A percentile compares a stretch with the other conserved stretches of the same genome.
phyloP scores from a whole-genome alignment of 306 rosid genomes.

The Quercus dentata region DNA sequence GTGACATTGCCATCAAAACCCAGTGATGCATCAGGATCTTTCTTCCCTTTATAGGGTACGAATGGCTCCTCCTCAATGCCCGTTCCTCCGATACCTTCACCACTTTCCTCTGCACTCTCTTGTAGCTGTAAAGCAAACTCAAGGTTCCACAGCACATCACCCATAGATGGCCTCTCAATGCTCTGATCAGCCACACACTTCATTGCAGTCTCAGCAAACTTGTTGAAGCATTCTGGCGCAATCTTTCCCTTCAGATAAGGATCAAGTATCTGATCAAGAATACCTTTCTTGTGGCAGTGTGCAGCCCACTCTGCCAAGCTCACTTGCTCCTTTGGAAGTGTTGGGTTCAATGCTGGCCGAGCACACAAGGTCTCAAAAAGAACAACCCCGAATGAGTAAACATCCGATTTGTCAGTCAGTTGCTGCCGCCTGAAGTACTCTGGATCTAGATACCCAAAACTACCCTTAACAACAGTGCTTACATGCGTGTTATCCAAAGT shows the following conservation, averaged over 20 bases:
- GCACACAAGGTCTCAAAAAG: conserved; percentile 92
- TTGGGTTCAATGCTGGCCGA: conserved; percentile 93
- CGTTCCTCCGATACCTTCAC: conserved; percentile 41
- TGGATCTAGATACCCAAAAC: conserved; percentile 98
- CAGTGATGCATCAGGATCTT: conserved; percentile 43
- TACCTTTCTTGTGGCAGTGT: conserved; percentile 91
- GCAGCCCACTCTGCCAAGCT: conserved; percentile 99
- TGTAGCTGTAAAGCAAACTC: conserved; percentile 99
- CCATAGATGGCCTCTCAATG: conserved; percentile 98
- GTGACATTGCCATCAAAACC: conserved; percentile 63
- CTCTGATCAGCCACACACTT: conserved; percentile 95
- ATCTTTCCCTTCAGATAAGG: conserved; percentile 90
- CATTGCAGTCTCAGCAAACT: conserved; percentile 97
- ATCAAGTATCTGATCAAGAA: conserved; percentile 74
- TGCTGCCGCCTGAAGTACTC: conserved; percentile 99
- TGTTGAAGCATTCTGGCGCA: conserved; percentile 87
- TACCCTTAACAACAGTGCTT: conserved; percentile 97
- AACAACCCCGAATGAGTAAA: conserved; percentile 96
- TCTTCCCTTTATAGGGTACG: conserved; percentile 57
- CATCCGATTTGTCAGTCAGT: conserved; percentile 95
- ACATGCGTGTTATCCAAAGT: conserved; percentile 96
- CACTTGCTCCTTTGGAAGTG: conserved; percentile 94
- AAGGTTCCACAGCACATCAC: conserved; percentile 97
- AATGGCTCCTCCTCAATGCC: conserved; percentile 56
- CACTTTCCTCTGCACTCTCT: conserved; percentile 95